Evolutionary conservation across 768 basidiomycete genomes (phyloP).

Genomic region (Kwoniella bestiolae): DNA sequence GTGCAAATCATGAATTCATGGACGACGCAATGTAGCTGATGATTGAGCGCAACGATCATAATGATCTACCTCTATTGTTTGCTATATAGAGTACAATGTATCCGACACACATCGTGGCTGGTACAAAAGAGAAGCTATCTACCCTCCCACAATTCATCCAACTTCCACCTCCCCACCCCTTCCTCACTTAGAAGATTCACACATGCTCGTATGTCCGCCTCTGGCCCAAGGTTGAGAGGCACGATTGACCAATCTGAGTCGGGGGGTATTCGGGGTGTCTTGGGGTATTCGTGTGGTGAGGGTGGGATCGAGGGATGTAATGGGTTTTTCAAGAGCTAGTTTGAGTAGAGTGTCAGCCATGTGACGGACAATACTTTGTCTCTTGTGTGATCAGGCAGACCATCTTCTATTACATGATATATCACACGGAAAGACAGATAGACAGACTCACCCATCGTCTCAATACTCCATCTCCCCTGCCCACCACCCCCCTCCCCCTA

Average conservation of each 20-base stretch:
- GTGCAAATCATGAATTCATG: no score
- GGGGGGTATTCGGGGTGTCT: constrained; percentile 29
- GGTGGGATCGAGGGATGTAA: not conserved
- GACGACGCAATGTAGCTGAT: no score
- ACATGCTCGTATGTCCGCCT: constrained; percentile 17
- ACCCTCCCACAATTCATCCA: constrained; percentile 45
- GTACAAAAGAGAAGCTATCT: no score
- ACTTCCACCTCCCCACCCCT: constrained; percentile 44
- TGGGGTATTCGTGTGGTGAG: constrained; percentile 19
- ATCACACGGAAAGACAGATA: no score
- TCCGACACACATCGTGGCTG: no score
- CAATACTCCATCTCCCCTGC: constrained; percentile 45
- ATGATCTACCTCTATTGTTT: no score
- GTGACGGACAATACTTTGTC: no score
- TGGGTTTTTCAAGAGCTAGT: constrained; percentile 21
- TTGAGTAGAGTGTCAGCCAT: no score
- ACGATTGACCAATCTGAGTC: constrained; percentile 47
- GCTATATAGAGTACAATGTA: no score
- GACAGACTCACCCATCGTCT: constrained; percentile 46
- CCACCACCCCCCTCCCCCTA: constrained; percentile 51
- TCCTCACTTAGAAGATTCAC: constrained; percentile 53
- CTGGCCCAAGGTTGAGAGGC: constrained; percentile 14
- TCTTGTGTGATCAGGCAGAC: no score
- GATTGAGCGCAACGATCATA: not conserved
- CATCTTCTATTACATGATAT: not conserved